Evolutionary conservation across 2,329 filamentous ascomycete species (phyloP).

Genomic region (Diaporthe destruens): DNA sequence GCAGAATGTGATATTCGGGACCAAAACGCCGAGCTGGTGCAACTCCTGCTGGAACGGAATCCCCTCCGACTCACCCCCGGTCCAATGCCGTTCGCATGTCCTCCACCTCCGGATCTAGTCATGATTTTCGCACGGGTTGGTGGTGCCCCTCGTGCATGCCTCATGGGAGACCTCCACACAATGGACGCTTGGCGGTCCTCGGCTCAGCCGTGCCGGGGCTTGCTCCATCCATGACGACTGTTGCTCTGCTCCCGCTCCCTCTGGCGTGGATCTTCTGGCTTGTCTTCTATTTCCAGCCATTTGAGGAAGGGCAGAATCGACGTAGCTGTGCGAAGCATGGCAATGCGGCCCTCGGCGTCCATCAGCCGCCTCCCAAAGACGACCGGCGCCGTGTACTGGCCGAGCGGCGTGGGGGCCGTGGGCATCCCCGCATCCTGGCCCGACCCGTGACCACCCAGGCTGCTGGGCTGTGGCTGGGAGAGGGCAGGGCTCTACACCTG

Average conservation of each 20-base stretch:
- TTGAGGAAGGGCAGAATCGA: conserved; percentile 3
- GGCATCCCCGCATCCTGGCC: conserved; percentile 1
- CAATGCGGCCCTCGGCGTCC: not conserved
- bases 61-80: not conserved
- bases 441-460: not conserved
- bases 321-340: not conserved
- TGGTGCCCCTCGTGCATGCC: not conserved
- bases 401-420: conserved; percentile 1
- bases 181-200: not conserved
- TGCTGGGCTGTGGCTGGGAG: conserved; percentile 2
- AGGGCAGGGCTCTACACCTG: conserved; percentile 22
- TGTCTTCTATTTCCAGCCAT: not conserved
- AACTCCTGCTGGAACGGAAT: not conserved
- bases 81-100: not conserved
- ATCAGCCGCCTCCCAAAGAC: not conserved
- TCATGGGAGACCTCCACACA: not conserved
- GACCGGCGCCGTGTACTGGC: not conserved
- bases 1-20: conserved; percentile 15
- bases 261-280: conserved; percentile 5
- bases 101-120: not conserved
- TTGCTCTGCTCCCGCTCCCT: not conserved
- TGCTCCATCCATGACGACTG: not conserved
- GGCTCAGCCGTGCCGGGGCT: conserved; percentile 10
- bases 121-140: not conserved
- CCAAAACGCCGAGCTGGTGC: conserved; percentile 37